phyloP scores from a whole-genome alignment of 805 yeast species.

The Hanseniaspora vineae region DNA sequence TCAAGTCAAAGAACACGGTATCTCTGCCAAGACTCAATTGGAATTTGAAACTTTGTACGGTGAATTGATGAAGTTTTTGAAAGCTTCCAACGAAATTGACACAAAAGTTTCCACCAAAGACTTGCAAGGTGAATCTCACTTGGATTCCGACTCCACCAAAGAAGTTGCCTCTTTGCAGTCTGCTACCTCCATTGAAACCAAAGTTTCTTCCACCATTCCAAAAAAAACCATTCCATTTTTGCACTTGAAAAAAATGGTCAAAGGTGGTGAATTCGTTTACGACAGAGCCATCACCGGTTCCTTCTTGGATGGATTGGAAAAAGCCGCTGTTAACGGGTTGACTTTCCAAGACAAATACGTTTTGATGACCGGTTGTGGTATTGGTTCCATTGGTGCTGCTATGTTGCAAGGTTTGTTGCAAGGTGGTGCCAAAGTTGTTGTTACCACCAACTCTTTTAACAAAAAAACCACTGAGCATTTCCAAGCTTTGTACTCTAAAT shows the following conservation, averaged over 20 bases:
- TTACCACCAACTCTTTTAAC: conserved; percentile 92
- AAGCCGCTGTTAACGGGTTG: conserved; percentile 88
- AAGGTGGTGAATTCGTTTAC: conserved; percentile 70
- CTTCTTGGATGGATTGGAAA: conserved; percentile 83
- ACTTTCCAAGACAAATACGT: conserved; percentile 82
- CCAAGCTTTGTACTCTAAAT: conserved; percentile 84
- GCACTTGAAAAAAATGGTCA: conserved; percentile 70
- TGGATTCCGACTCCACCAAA: conserved; percentile 44
- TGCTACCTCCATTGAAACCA: conserved; percentile 52
- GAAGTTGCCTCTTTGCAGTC: conserved; percentile 81
- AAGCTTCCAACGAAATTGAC: conserved; percentile 57
- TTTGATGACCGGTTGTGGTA: conserved; percentile 96
- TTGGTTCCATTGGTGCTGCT: conserved; percentile 97
- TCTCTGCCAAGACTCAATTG: conserved; percentile 48
- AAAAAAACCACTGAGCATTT: conserved; percentile 90
- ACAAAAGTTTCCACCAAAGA: conserved; percentile 43
- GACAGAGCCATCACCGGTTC: conserved; percentile 63
- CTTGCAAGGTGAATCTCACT: conserved; percentile 31
- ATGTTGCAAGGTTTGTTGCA: conserved; percentile 84
- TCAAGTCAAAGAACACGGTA: conserved; percentile 37
- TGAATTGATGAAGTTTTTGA: conserved; percentile 56
- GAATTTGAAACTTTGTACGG: conserved; percentile 63
- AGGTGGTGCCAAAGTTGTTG: conserved; percentile 97
- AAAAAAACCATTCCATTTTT: conserved; percentile 88
- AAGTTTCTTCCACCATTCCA: conserved; percentile 62